These are phyloP conservation scores for Sparassis latifolia DNA, from an alignment of 1,284 basidiomycete genomes.

Conservation along the genomic window DNA sequence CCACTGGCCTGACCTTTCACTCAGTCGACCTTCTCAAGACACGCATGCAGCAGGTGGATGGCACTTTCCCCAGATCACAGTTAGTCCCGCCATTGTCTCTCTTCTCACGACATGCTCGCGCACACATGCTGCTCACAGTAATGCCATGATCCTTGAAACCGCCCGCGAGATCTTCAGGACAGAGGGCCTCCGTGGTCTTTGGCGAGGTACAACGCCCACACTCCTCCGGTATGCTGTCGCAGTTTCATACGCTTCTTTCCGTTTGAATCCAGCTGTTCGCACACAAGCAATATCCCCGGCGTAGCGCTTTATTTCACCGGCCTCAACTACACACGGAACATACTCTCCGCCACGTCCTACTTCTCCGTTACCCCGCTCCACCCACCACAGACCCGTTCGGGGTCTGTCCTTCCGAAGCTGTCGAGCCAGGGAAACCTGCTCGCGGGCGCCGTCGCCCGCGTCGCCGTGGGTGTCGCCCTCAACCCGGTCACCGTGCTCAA, in stretches of 20 bases:
- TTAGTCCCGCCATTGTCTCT: slow-evolving; percentile 4
- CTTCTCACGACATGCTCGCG: not conserved
- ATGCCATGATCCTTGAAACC: slow-evolving; percentile 39
- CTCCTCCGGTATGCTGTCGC: slow-evolving; percentile 51
- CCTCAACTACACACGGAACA: slow-evolving; percentile 69
- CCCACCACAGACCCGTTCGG: slow-evolving; percentile 15
- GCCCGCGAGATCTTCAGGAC: slow-evolving; percentile 53
- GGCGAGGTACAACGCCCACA: slow-evolving; percentile 85
- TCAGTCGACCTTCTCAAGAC: slow-evolving; percentile 84
- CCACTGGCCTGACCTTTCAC: not conserved
- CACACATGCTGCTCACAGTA: slow-evolving; percentile 21
- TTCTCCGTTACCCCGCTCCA: slow-evolving; percentile 37
- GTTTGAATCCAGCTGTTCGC: not conserved
- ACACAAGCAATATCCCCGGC: slow-evolving; percentile 81
- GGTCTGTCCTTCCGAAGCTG: slow-evolving; percentile 72
- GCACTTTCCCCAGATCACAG: slow-evolving; percentile 31
- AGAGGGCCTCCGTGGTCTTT: slow-evolving; percentile 65
- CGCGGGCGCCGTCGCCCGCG: slow-evolving; percentile 83
- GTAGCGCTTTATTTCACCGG: slow-evolving; percentile 90
- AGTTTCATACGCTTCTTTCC: not conserved
- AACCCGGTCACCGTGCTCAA: slow-evolving; percentile 96
- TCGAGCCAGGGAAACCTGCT: slow-evolving; percentile 81
- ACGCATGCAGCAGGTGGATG: slow-evolving; percentile 74
- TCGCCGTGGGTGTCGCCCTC: slow-evolving; percentile 81
- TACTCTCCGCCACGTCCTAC: slow-evolving; percentile 62